Evolutionary conservation across 106 monocot genomes (phyloP).

Genomic region (Platanthera zijinensis): DNA sequence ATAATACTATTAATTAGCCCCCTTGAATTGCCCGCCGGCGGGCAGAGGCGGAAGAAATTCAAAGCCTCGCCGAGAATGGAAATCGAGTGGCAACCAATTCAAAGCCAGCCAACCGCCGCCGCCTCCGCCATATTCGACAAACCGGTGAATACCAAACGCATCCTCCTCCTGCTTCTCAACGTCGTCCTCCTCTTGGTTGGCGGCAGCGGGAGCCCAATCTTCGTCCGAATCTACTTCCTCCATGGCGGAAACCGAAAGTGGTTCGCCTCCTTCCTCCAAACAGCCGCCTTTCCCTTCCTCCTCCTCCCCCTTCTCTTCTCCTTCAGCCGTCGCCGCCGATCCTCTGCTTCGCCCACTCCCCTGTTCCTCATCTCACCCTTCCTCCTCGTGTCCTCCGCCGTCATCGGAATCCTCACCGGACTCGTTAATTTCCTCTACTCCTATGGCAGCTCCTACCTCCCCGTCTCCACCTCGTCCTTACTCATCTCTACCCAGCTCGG

Average conservation of each 20-base stretch:
- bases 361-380: neutral
- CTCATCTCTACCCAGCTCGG: conserved; percentile 10
- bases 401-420: conserved; percentile 4
- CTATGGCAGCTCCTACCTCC: conserved; percentile 11
- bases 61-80: neutral
- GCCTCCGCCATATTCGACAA: neutral
- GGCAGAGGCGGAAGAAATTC: no score
- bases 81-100: neutral
- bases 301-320: conserved; percentile 10
- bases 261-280: conserved; percentile 9
- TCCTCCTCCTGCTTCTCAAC: neutral
- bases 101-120: neutral
- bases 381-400: neutral
- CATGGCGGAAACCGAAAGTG: conserved; percentile 15
- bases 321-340: conserved; percentile 1
- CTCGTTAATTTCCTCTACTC: conserved; percentile 7
- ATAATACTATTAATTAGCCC: no score
- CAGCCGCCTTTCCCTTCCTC: conserved; percentile 11
- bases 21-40: no score
- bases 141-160: neutral
- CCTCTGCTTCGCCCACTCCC: no score
- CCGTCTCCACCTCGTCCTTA: conserved; percentile 9
- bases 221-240: conserved; percentile 17
- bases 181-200: conserved; percentile 7
- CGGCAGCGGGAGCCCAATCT: conserved; percentile 4